Base-by-base conservation (phyloP, 1,284 basidiomycete genomes). In the Marasmius tenuissimus region DNA sequence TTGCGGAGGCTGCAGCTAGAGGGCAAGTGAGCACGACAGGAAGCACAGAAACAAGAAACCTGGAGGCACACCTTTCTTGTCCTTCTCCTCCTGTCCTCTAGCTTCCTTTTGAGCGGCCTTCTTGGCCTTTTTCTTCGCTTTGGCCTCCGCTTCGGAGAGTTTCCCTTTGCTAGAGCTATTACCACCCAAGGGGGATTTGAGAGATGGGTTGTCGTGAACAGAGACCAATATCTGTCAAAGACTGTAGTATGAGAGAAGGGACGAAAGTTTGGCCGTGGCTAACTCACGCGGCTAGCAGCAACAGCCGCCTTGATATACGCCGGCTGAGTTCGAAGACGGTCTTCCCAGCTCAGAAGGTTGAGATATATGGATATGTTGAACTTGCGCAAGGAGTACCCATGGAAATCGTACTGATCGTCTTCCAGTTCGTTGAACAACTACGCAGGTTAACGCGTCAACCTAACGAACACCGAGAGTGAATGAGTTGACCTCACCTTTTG, bases 331-430 rank as follows among this genome's bases (percentile, higher is more conserved):
- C 89, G 84, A 16, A 98, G 76, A 42, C 78, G 76, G 71, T 97
- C 92, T 76, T 96, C 96, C 85, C 93, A 98, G 52, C 82, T 77
- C 55, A 97, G 77, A 71, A 97, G 78, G 59, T 88, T 84, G 58
- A 93, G 69, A 74, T 99, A 99, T 12, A 92, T 85, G 55, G 89
- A 89, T 42, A 99, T 77, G 3, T 93, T 97, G 72, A 91, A 93
- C 70, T 94, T 94, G 52, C 97, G 88, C 70, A 98, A 72, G 68
- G 94, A 93, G 76, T 99, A 99, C 7, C 91, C 89, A 74, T 99
- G 97, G 82, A 99, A 99, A 75, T 99, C 97, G 70, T 94, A 97
- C 76, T 99, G 96, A 72, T 99, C 97, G 67, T 98, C 95, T 70
- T 96, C 93, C 66, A 94, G 86, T 61, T 93, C 92, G 60, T 91